A percentile compares a stretch with the other conserved stretches of the same genome.
Conservation (phyloP, 2,329 filamentous ascomycete genomes). For the Colletotrichum nymphaeae region DNA sequence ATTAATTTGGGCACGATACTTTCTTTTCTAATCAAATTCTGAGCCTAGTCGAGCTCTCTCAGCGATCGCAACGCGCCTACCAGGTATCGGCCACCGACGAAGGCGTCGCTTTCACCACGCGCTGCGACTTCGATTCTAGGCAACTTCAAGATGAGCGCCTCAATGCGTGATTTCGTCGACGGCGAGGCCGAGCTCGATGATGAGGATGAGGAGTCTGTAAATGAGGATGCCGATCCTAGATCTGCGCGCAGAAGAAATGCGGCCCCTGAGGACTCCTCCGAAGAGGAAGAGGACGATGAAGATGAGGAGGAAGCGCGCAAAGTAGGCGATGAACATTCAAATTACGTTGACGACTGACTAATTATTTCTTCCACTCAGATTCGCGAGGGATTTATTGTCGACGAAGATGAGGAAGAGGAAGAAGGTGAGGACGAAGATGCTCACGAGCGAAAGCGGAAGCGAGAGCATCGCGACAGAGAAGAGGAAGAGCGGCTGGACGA, state of each 20-base stretch:
- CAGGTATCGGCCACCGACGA: not conserved
- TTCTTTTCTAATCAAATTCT: not conserved
- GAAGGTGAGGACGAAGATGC: slow-evolving; percentile 70
- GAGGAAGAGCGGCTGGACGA: slow-evolving; percentile 93
- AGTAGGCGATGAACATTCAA: slow-evolving; percentile 58
- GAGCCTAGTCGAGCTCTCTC: not conserved
- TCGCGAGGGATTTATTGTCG: slow-evolving; percentile 94
- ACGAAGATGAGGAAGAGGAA: slow-evolving; percentile 85
- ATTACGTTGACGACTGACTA: slow-evolving; percentile 33
- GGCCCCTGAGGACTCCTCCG: slow-evolving; percentile 83
- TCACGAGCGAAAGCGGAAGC: slow-evolving; percentile 76
- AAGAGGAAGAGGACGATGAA: slow-evolving; percentile 93
- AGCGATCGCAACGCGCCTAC: slow-evolving; percentile 6
- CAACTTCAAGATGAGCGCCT: slow-evolving; percentile 64
- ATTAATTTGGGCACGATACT: not conserved
- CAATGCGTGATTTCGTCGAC: slow-evolving; percentile 82
- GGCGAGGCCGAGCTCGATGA: slow-evolving; percentile 87
- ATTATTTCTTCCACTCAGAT: slow-evolving; percentile 63
- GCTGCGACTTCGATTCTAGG: not conserved
- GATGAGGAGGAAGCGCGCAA: slow-evolving; percentile 86
- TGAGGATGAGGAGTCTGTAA: slow-evolving; percentile 85
- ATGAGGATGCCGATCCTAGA: slow-evolving; percentile 74
- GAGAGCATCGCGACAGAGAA: slow-evolving; percentile 79
- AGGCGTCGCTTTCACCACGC: slow-evolving; percentile 6
- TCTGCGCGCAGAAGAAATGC: slow-evolving; percentile 52